Conservation (phyloP, 805 yeast genomes). For the Wickerhamiella parazyma region DNA sequence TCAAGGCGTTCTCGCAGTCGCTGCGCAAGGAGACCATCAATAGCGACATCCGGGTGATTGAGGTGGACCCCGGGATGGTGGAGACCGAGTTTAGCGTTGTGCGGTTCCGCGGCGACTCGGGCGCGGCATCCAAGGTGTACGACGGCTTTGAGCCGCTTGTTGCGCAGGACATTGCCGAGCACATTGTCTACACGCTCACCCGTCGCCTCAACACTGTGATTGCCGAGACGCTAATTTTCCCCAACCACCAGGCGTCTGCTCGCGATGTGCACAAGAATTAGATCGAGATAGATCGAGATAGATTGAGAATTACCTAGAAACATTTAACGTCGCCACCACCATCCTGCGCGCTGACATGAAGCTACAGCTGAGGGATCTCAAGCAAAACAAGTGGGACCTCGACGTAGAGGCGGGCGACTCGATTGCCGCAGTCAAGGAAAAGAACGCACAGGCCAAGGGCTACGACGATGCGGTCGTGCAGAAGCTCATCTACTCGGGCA, state of each 20-base stretch:
- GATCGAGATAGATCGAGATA: background rate
- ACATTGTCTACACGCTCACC: conserved; percentile 51
- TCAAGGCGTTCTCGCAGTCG: conserved; percentile 41
- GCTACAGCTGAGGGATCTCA: conserved; percentile 77
- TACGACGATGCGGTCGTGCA: conserved; percentile 54
- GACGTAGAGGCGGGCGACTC: conserved; percentile 60
- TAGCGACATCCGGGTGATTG: conserved; percentile 58
- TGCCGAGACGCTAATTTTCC: conserved; percentile 73
- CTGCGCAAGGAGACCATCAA: conserved; percentile 61
- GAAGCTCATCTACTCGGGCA: conserved; percentile 86
- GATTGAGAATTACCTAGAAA: background rate
- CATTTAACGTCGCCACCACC: background rate
- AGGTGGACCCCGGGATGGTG: conserved; percentile 67
- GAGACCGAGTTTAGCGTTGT: conserved; percentile 63
- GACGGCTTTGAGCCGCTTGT: conserved; percentile 53
- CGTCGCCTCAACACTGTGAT: conserved; percentile 60
- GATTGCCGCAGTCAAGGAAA: conserved; percentile 58
- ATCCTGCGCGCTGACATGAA: conserved; percentile 34
- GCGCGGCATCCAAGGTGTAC: conserved; percentile 51
- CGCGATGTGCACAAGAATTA: conserved; percentile 35
- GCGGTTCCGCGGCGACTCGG: conserved; percentile 49
- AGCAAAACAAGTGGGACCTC: conserved; percentile 72
- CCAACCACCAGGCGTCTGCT: conserved; percentile 75
- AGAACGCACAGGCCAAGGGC: conserved; percentile 51
- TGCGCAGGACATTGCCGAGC: conserved; percentile 64